A percentile compares a stretch with the other conserved stretches of the same genome.
Evolutionary conservation across 2,329 filamentous ascomycete species (phyloP).

Genomic region (Penicillium sp.): DNA sequence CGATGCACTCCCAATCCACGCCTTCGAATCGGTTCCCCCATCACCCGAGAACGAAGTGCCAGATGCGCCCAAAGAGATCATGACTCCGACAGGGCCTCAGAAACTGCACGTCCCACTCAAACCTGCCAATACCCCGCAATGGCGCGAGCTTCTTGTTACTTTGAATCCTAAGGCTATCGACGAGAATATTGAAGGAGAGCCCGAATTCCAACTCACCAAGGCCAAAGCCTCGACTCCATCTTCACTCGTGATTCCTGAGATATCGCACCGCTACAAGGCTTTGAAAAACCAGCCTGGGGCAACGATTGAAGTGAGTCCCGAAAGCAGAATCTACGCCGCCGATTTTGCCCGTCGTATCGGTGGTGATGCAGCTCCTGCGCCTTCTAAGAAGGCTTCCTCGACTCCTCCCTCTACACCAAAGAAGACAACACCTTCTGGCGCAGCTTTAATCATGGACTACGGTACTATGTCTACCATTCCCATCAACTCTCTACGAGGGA

Average conservation of each 20-base stretch:
- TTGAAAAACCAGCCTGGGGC: constrained; percentile 67
- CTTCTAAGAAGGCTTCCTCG: constrained; percentile 30
- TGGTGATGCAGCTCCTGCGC: constrained; percentile 47
- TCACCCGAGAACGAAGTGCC: constrained; percentile 37
- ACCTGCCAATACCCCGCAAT: constrained; percentile 56
- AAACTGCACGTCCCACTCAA: constrained; percentile 44
- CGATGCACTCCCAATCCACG: constrained; percentile 92
- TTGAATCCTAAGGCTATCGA: constrained; percentile 60
- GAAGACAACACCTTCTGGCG: constrained; percentile 69
- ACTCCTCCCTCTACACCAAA: constrained; percentile 38
- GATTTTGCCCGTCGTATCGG: constrained; percentile 86
- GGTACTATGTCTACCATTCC: constrained; percentile 77
- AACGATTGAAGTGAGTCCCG: constrained; percentile 85
- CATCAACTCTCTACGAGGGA: constrained; percentile 85
- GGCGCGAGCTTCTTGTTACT: constrained; percentile 79
- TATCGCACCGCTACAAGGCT: constrained; percentile 72
- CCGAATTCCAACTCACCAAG: constrained; percentile 85
- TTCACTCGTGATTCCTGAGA: constrained; percentile 78
- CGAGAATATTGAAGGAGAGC: constrained; percentile 50
- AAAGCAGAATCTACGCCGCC: constrained; percentile 73
- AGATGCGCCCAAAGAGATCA: constrained; percentile 46
- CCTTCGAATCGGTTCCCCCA: constrained; percentile 73
- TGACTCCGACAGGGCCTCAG: constrained; percentile 49
- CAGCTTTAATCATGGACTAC: constrained; percentile 94
- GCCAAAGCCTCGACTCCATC: constrained; percentile 75